Evolutionary conservation across 2,329 filamentous ascomycete species (phyloP).

Genomic region (Penicillium psychrosexuale): DNA sequence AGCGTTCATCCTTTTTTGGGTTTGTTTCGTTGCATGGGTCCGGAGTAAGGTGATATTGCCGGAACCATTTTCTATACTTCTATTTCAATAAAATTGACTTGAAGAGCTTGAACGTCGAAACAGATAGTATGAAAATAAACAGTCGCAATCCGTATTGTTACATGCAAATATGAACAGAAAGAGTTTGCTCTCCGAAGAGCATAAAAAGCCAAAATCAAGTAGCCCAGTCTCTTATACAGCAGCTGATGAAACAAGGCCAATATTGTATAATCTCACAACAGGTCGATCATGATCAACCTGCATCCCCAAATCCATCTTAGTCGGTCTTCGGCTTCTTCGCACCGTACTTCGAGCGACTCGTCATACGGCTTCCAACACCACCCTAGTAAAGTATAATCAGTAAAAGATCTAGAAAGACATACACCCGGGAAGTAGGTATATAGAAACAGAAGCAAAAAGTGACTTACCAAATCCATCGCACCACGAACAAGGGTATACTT

Average conservation of each 20-base stretch:
- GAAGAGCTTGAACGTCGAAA: not conserved
- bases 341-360: slow-evolving; percentile 91
- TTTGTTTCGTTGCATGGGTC: slow-evolving; percentile 15
- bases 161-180: slow-evolving; percentile 10
- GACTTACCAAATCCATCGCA: slow-evolving; percentile 83
- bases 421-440: not conserved
- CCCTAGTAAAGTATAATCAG: slow-evolving; percentile 56
- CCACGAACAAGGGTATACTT: slow-evolving; percentile 91
- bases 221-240: not conserved
- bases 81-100: not conserved
- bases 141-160: slow-evolving; percentile 9
- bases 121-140: not conserved
- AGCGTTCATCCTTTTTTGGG: slow-evolving; percentile 13
- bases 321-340: slow-evolving; percentile 97
- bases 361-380: slow-evolving; percentile 80
- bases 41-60: slow-evolving; percentile 18
- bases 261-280: slow-evolving; percentile 8
- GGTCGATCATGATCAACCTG: not conserved
- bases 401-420: not conserved
- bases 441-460: not conserved
- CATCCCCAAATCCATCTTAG: slow-evolving; percentile 22
- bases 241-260: not conserved
- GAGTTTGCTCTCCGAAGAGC: slow-evolving; percentile 2
- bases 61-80: slow-evolving; percentile 12
- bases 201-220: not conserved